These are phyloP conservation scores for Suillus hirtellus DNA, from an alignment of 768 basidiomycete genomes.

Conservation along the genomic window DNA sequence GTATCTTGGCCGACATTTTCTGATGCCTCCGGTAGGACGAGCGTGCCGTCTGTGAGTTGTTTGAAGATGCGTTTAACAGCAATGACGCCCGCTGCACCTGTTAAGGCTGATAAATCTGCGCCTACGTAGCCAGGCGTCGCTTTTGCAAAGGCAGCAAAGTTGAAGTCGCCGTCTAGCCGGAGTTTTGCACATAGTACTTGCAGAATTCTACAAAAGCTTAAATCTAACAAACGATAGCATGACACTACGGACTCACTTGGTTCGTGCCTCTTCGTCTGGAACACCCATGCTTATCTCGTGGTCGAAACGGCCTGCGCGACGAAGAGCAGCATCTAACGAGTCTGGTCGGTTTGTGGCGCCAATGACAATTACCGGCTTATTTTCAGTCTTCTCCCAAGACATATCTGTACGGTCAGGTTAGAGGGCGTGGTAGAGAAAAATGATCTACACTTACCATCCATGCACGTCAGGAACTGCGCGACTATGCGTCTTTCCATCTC, in stretches of 20 bases:
- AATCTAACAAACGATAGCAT: neutral
- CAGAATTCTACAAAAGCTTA: constrained; percentile 64
- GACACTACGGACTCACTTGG: constrained; percentile 61
- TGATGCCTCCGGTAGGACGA: constrained; percentile 50
- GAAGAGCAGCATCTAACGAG: constrained; percentile 88
- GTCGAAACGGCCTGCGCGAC: constrained; percentile 93
- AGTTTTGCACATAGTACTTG: constrained; percentile 83
- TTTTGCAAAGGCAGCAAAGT: constrained; percentile 84
- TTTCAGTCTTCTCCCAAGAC: constrained; percentile 93
- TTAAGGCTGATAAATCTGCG: constrained; percentile 87
- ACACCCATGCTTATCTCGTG: constrained; percentile 98
- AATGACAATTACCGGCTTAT: constrained; percentile 91
- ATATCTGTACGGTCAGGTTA: constrained; percentile 61
- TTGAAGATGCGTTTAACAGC: constrained; percentile 97
- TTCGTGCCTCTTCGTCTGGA: constrained; percentile 86
- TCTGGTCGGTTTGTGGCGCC: constrained; percentile 97
- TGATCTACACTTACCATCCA: constrained; percentile 71
- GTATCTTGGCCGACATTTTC: constrained; percentile 26
- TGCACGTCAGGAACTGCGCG: constrained; percentile 95
- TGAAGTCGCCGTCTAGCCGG: constrained; percentile 83
- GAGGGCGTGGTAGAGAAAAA: neutral
- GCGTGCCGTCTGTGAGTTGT: constrained; percentile 64
- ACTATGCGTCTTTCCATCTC: constrained; percentile 99
- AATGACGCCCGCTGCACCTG: constrained; percentile 91
- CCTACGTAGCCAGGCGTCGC: constrained; percentile 97